A percentile compares a stretch with the other conserved stretches of the same genome.
These are phyloP conservation scores for Citeromyces siamensis DNA, from an alignment of 1,139 yeast genomes.

Conservation along the genomic window DNA sequence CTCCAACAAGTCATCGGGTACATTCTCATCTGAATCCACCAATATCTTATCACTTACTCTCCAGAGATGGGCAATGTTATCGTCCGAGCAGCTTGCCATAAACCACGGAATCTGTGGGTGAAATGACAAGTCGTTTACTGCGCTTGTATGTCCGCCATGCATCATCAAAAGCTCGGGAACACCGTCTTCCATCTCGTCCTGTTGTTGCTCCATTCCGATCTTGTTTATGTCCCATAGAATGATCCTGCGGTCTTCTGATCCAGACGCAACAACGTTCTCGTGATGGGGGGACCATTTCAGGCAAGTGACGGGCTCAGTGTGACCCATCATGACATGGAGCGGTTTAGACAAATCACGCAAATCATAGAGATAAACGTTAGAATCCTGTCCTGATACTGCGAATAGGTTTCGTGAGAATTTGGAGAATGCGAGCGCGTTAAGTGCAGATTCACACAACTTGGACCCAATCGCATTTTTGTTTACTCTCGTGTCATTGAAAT, in stretches of 20 bases:
- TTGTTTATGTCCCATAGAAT: constrained; percentile 63
- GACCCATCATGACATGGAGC: constrained; percentile 69
- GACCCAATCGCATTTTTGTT: constrained; percentile 18
- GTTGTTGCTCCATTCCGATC: constrained; percentile 71
- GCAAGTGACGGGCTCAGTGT: constrained; percentile 54
- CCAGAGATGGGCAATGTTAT: constrained; percentile 72
- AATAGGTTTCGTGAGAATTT: constrained; percentile 44
- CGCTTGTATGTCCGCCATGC: constrained; percentile 80
- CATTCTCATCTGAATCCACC: constrained; percentile 18
- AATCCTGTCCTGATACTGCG: constrained; percentile 59
- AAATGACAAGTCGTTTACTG: constrained; percentile 62
- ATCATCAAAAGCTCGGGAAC: constrained; percentile 74
- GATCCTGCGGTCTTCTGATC: constrained; percentile 59
- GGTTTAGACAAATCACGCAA: constrained; percentile 31
- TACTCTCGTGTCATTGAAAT: constrained; percentile 30
- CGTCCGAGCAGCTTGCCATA: constrained; percentile 62
- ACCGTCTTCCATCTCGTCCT: constrained; percentile 71
- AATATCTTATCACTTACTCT: constrained; percentile 43
- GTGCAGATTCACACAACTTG: constrained; percentile 25
- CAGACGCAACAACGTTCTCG: constrained; percentile 64
- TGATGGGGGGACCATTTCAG: constrained; percentile 61
- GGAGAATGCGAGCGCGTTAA: constrained; percentile 56
- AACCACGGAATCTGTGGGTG: constrained; percentile 66
- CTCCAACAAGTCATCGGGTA: constrained; percentile 8
- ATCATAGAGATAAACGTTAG: constrained; percentile 54